These are phyloP conservation scores for Boletus nobilissimus DNA, from an alignment of 1,284 basidiomycete genomes.

Conservation along the genomic window DNA sequence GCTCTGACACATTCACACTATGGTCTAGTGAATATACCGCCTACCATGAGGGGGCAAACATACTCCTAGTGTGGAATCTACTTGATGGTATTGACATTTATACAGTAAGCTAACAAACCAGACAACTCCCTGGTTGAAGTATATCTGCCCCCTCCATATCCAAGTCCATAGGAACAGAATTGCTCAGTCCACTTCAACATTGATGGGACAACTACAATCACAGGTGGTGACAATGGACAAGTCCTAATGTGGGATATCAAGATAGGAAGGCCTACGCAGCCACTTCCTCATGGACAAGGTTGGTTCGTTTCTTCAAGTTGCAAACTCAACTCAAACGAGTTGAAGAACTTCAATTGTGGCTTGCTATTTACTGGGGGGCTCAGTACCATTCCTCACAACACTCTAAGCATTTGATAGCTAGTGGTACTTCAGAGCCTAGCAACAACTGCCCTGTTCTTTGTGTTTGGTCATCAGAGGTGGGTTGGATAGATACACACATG, in stretches of 20 bases:
- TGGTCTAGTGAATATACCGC: background rate
- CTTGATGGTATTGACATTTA: background rate
- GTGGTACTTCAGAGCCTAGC: background rate
- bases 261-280: background rate
- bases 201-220: background rate
- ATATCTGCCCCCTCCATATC: background rate
- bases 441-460: background rate
- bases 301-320: background rate
- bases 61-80: background rate
- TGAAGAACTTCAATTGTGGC: background rate
- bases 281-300: background rate
- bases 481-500: background rate
- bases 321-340: background rate
- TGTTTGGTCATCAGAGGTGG: background rate
- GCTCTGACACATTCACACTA: background rate
- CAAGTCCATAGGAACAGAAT: background rate
- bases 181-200: background rate
- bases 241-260: background rate
- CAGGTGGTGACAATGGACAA: background rate
- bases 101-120: background rate
- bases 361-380: background rate
- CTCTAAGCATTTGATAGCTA: background rate
- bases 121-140: background rate
- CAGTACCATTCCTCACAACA: background rate
- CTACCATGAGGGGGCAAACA: background rate